Evolutionary conservation across 768 basidiomycete genomes (phyloP).

Genomic region (Suillus lakei): DNA sequence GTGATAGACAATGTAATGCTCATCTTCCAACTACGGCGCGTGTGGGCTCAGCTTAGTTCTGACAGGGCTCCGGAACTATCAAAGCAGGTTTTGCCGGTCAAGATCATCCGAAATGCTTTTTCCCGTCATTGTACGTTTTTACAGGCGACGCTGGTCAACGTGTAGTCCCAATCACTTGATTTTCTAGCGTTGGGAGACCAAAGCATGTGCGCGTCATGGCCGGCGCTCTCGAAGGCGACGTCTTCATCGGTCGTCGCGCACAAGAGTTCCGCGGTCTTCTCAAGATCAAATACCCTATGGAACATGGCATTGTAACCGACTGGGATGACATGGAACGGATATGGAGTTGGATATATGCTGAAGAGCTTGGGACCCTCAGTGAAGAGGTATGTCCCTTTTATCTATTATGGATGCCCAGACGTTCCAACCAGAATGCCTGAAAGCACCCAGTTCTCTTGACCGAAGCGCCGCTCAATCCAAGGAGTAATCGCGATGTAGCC

Average conservation of each 20-base stretch:
- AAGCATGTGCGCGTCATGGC: constrained; percentile 99
- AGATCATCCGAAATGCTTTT: constrained; percentile 99
- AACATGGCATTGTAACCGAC: constrained; percentile 98
- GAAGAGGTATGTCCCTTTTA: constrained; percentile 75
- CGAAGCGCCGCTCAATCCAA: constrained; percentile 96
- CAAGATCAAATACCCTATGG: constrained; percentile 99
- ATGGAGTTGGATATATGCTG: constrained; percentile 98
- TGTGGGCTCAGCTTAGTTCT: constrained; percentile 28
- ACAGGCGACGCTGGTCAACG: constrained; percentile 35
- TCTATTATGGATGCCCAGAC: background rate
- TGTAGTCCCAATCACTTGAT: constrained; percentile 24
- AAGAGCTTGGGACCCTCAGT: constrained; percentile 92
- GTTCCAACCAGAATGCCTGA: constrained; percentile 17
- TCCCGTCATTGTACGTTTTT: constrained; percentile 92
- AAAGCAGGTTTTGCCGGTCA: constrained; percentile 99
- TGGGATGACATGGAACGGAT: constrained; percentile 99
- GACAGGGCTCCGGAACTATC: constrained; percentile 96
- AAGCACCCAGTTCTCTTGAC: constrained; percentile 98
- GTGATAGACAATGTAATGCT: constrained; percentile 93
- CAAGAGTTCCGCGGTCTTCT: constrained; percentile 95
- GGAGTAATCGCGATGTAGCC: constrained; percentile 93
- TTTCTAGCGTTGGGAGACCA: constrained; percentile 85
- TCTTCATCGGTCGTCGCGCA: constrained; percentile 93
- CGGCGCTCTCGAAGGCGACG: constrained; percentile 93
- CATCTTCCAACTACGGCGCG: constrained; percentile 21